Conservation (phyloP, 805 yeast genomes). For the Lachancea meyersii region DNA sequence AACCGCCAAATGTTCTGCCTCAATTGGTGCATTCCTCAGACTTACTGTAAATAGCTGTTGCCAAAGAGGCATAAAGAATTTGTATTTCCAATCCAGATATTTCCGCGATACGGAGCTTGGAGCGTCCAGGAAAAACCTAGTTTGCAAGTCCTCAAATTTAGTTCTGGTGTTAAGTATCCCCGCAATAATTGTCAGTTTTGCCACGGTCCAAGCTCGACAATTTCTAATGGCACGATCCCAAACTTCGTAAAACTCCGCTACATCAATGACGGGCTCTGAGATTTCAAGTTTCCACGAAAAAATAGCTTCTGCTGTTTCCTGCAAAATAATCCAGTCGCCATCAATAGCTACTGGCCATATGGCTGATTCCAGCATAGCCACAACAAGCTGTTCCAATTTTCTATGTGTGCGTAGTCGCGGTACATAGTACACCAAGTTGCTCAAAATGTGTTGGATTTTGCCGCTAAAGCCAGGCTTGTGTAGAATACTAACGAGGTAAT, state of each 20-base stretch:
- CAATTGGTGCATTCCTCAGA: not conserved
- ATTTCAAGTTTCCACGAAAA: slow-evolving; percentile 28
- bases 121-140: slow-evolving; percentile 20
- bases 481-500: slow-evolving; percentile 4
- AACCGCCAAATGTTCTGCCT: slow-evolving; percentile 5
- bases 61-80: slow-evolving; percentile 23
- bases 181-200: slow-evolving; percentile 19
- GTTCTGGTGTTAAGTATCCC: slow-evolving; percentile 22
- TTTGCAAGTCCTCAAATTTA: slow-evolving; percentile 17
- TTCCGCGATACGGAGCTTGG: slow-evolving; percentile 13
- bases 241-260: slow-evolving; percentile 19
- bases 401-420: slow-evolving; percentile 18
- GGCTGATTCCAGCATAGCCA: slow-evolving; percentile 14
- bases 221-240: slow-evolving; percentile 18
- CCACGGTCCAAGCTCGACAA: slow-evolving; percentile 20
- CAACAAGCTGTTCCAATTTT: slow-evolving; percentile 13
- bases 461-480: not conserved
- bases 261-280: slow-evolving; percentile 26
- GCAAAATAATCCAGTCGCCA: slow-evolving; percentile 12
- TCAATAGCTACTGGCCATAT: slow-evolving; percentile 3
- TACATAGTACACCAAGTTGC: slow-evolving; percentile 26
- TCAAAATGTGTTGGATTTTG: slow-evolving; percentile 10
- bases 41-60: not conserved
- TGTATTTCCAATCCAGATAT: slow-evolving; percentile 20
- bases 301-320: slow-evolving; percentile 19